A percentile compares a stretch with the other conserved stretches of the same genome.
phyloP scores from a whole-genome alignment of 345 rosid species.

The Salix viminalis region DNA sequence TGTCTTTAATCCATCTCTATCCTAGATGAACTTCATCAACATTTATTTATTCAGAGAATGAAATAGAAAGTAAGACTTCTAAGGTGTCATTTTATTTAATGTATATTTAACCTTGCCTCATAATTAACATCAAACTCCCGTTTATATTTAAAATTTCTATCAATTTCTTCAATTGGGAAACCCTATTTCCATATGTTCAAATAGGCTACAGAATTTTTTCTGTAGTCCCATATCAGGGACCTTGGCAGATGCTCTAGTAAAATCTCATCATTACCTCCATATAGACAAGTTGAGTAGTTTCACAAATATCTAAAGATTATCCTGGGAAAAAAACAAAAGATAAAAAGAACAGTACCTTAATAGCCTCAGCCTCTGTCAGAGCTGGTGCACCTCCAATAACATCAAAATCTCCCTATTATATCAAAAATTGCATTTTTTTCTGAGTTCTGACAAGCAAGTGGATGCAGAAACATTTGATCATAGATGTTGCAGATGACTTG shows the following conservation, averaged over 20 bases:
- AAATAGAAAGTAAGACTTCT: not conserved
- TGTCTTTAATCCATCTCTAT: not conserved
- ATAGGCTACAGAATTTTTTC: not conserved
- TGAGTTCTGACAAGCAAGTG: conserved; percentile 16
- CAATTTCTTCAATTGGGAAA: not conserved
- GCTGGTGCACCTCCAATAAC: conserved; percentile 85
- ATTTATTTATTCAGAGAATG: not conserved
- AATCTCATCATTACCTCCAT: not conserved
- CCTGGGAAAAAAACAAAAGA: not conserved
- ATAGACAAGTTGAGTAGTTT: not conserved
- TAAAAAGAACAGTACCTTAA: conserved; percentile 41
- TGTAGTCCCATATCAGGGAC: not conserved
- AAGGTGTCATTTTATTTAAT: conserved; percentile 1
- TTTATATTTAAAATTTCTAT: not conserved
- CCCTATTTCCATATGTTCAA: not conserved
- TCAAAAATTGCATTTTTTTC: conserved; percentile 17
- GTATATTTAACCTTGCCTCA: not conserved
- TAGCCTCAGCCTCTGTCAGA: conserved; percentile 85
- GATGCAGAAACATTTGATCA: not conserved
- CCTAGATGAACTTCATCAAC: not conserved
- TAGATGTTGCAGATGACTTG: not conserved
- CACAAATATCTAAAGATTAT: not conserved
- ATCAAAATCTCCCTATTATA: conserved; percentile 85
- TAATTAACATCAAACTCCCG: not conserved
- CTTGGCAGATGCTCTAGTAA: not conserved